Evolutionary conservation across 495 filamentous ascomycete species (phyloP), one percentile per base, ranked within the genome.

Genomic region (Neurospora sp.): DNA sequence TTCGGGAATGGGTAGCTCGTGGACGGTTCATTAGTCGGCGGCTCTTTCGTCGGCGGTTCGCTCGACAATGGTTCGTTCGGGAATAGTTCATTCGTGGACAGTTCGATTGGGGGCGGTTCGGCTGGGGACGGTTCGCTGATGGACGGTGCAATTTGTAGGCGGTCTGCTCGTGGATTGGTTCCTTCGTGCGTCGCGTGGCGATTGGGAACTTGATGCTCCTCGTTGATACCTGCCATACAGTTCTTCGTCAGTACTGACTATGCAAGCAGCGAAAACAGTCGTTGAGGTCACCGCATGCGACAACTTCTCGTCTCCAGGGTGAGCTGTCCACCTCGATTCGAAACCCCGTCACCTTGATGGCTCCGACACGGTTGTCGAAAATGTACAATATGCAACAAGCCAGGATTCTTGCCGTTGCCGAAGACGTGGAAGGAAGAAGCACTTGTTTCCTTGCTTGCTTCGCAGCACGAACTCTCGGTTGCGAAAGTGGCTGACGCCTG

Each of bases 391-490:
- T 5, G 16, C 41, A 14, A 42, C 1, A 7, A n/a, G 6, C 42
- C 0, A 1, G 18, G 18, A 20, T 18, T 4, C 18, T 0, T 4
- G 0, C 3, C 8, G 14, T 4, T 46, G 8, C 18, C 18, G 8
- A 8, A 9, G 42, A 3, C 8, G 7, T 9, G 18, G 18, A 4
- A n/a, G 1, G 7, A 9, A 3, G 2, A 46, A n/a, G 18, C 18
- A 4, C 3, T 20, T 46, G 18, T 3, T 10, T 20, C 18, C 7
- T 46, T 46, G 18, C 0, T 46, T 20, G 2, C 18, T 46, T 46
- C 42, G 42, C 8, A 10, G 18, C 18, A 4, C 4, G 18, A 10
- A 9, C 6, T 20, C 3, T 9, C 16, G 41, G 41, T 18, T 14
- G 6, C 41, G 16, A 0, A n/a, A 44, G 16, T 44, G 0, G 16